These are phyloP conservation scores for Boehmeria nivea DNA, from an alignment of 306 rosid genomes.

Conservation along the genomic window DNA sequence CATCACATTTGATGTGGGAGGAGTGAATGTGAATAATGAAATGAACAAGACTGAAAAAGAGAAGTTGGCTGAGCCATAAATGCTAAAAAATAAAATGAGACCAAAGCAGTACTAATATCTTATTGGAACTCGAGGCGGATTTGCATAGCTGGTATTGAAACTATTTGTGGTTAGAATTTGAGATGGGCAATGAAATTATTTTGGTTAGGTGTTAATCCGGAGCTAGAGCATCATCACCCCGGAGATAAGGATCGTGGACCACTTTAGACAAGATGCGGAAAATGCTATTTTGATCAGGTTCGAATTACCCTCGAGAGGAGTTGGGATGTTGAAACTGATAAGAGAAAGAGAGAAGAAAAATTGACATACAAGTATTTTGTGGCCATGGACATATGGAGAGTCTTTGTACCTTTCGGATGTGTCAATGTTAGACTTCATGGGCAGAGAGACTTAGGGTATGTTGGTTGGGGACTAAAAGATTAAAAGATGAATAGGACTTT, in stretches of 20 bases:
- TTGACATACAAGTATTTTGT: neutral
- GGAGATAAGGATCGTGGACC: constrained; percentile 26
- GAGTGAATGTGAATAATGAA: neutral
- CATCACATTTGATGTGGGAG: too few species aligned
- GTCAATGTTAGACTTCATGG: neutral
- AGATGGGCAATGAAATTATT: too few species aligned
- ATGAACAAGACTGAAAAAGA: neutral
- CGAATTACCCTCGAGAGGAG: neutral
- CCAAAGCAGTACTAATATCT: too few species aligned
- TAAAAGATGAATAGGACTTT: constrained; percentile 1
- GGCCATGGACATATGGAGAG: neutral
- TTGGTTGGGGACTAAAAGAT: neutral
- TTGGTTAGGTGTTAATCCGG: constrained; percentile 17
- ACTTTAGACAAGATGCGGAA: neutral
- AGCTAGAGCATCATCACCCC: constrained; percentile 6
- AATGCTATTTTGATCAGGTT: neutral
- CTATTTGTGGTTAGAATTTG: constrained; percentile 38
- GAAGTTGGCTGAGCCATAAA: constrained; percentile 27
- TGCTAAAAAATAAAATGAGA: constrained; percentile 8
- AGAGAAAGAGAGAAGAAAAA: neutral
- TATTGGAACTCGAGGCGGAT: constrained; percentile 1
- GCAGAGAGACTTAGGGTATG: neutral
- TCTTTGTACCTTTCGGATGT: constrained; percentile 7
- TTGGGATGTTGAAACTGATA: neutral
- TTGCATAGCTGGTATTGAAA: constrained; percentile 19